Evolutionary conservation across 345 rosid species (phyloP).

Genomic region (Boechera retrofracta): DNA sequence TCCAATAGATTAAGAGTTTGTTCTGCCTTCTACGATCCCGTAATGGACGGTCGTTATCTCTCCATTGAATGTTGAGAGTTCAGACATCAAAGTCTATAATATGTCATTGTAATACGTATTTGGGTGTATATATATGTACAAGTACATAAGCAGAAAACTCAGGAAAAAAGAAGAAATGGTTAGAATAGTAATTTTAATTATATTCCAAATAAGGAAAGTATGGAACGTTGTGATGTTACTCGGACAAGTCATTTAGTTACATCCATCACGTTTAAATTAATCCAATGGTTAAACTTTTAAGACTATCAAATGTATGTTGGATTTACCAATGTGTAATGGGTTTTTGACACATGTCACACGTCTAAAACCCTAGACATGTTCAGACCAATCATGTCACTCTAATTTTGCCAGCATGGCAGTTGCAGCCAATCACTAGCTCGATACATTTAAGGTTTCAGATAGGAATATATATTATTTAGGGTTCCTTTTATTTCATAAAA

Average conservation of each 20-base stretch:
- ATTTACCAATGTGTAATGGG: slow-evolving; percentile 50
- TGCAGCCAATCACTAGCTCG: slow-evolving; percentile 81
- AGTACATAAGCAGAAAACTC: background rate
- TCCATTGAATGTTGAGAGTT: slow-evolving; percentile 20
- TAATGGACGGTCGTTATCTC: slow-evolving; percentile 60
- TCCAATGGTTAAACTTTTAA: slow-evolving; percentile 34
- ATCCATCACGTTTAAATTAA: slow-evolving; percentile 41
- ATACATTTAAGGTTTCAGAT: slow-evolving; percentile 81
- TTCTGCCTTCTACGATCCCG: slow-evolving; percentile 17
- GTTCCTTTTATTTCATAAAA: slow-evolving; percentile 19
- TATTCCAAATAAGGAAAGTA: slow-evolving; percentile 56
- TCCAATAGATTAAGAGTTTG: slow-evolving; percentile 51
- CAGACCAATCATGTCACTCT: slow-evolving; percentile 63
- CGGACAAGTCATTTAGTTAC: slow-evolving; percentile 40
- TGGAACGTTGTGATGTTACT: slow-evolving; percentile 46
- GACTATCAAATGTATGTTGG: slow-evolving; percentile 31
- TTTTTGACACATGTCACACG: slow-evolving; percentile 55
- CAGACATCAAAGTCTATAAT: slow-evolving; percentile 32
- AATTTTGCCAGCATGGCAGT: slow-evolving; percentile 60
- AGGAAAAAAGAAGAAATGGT: background rate
- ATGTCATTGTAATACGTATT: slow-evolving; percentile 31
- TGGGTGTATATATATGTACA: background rate
- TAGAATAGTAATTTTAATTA: slow-evolving; percentile 16
- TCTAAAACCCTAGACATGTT: slow-evolving; percentile 45
- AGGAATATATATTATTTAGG: background rate